Evolutionary conservation across 352 stramenopile genomes (phyloP).

Genomic region (Phytophthora sojae): DNA sequence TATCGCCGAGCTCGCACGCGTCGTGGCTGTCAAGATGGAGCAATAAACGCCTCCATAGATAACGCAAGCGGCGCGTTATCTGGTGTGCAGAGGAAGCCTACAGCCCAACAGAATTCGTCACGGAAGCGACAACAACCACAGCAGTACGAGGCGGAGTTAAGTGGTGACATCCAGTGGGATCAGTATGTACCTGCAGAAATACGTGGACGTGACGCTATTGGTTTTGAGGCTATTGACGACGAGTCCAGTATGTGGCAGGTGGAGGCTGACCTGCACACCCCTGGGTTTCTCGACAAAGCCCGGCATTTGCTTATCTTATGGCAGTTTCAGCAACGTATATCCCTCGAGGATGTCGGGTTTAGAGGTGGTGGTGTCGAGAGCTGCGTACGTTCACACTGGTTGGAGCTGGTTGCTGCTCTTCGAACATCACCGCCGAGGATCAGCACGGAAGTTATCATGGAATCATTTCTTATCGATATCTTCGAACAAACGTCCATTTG

Average conservation of each 20-base stretch:
- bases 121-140: neutral
- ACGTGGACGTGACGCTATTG: neutral
- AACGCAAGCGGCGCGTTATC: neutral
- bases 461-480: neutral
- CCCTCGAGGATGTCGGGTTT: slow-evolving; percentile 1
- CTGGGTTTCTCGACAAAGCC: slow-evolving; percentile 17
- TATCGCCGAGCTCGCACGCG: slow-evolving; percentile 12
- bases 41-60: neutral
- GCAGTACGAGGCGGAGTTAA: neutral
- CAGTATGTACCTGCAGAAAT: neutral
- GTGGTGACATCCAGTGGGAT: neutral
- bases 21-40: neutral
- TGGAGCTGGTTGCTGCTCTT: neutral
- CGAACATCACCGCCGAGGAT: neutral
- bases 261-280: neutral
- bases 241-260: slow-evolving; percentile 11
- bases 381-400: slow-evolving; percentile 14
- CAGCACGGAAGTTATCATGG: neutral
- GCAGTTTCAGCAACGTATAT: slow-evolving; percentile 15
- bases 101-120: neutral
- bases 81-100: neutral
- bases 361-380: neutral
- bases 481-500: neutral
- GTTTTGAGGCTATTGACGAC: neutral
- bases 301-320: slow-evolving; percentile 27